A percentile compares a stretch with the other conserved stretches of the same genome.
Conservation (phyloP, 139 green algal genomes). For the Micractinium conductrix region DNA sequence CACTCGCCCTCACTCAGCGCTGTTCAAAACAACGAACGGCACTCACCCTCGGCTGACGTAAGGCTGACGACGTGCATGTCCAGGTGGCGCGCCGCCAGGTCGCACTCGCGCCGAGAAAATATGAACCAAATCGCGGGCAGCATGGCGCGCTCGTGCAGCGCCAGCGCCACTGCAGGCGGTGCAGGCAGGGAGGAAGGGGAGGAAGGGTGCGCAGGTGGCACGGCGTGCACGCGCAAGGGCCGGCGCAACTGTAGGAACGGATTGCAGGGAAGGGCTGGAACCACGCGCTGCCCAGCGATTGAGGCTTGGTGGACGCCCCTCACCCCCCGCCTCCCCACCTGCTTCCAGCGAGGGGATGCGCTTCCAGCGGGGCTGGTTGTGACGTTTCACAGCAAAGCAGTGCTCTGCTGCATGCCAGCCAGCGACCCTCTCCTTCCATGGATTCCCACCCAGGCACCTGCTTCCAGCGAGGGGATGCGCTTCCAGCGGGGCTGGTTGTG, state of each 20-base stretch:
- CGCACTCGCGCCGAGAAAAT: constrained; percentile 82
- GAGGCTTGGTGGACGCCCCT: too few species aligned
- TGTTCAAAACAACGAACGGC: background rate
- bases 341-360: constrained; percentile 38
- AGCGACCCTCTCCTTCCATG: too few species aligned
- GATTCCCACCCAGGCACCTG: background rate
- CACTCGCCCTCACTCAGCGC: too few species aligned
- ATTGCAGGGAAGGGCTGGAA: too few species aligned
- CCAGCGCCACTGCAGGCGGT: constrained; percentile 28
- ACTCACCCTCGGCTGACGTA: constrained; percentile 34
- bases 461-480: constrained; percentile 38
- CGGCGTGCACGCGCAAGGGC: too few species aligned
- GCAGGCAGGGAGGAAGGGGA: background rate
- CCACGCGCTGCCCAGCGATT: too few species aligned
- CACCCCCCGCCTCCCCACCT: background rate
- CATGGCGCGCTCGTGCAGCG: constrained; percentile 64
- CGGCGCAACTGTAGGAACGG: too few species aligned
- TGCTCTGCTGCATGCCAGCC: too few species aligned
- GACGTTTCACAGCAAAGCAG: constrained; percentile 36
- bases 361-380: constrained; percentile 35
- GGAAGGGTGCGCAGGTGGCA: background rate
- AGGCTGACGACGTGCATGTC: constrained; percentile 46
- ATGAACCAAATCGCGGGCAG: constrained; percentile 96
- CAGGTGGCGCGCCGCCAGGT: constrained; percentile 51
- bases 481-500: constrained; percentile 37